Base-by-base conservation (phyloP, 1,139 yeast genomes). In the Diutina rugosa region DNA sequence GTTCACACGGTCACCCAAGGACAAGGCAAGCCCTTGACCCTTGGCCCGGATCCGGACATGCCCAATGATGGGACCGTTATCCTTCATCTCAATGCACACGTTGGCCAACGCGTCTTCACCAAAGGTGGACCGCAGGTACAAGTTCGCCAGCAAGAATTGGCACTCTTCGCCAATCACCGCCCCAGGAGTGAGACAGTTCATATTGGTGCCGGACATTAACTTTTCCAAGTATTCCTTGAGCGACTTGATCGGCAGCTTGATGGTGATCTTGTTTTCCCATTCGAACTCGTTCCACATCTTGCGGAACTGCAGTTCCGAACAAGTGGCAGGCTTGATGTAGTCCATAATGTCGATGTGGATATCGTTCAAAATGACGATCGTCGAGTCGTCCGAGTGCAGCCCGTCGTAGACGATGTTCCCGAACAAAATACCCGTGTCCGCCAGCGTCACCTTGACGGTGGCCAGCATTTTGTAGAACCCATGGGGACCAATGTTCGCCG, bases 271-370 rank as follows among this genome's bases (percentile, higher is more conserved):
- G 74, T 95, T 95, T 72, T 95, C 99, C 99, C 99, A 95, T 73
- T 95, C 99, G 69, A 95, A 95, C 70, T 91, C 98, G 69, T 90
- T 89, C 99, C 99, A 95, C 98, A 91, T 91, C 65, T 85, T 82
- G 66, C 99, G 88, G 88, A 95, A 95, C 63, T 82, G 87, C 56
- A 85, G 82, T 71, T 93, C 99, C 18, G 90, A 76, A 70, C 97
- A 90, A 32, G 82, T 79, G 14, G 96, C 96, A 29, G 99, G 98
- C 69, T 89, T 90, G 69, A 95, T 91, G 74, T 95, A 95, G 72
- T 93, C 98, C 93, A 93, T 89, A 59, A 93, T 90, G 69, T 93
- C 97, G 60, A 93, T 91, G 68, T 93, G 97, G 58, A 95, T 90
- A 68, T 93, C 99, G 68, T 90, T 90, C 67, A 95, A 79, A 60